These are phyloP conservation scores for Hypoxylon sp. DNA, from an alignment of 2,329 filamentous ascomycete species.

Conservation along the genomic window DNA sequence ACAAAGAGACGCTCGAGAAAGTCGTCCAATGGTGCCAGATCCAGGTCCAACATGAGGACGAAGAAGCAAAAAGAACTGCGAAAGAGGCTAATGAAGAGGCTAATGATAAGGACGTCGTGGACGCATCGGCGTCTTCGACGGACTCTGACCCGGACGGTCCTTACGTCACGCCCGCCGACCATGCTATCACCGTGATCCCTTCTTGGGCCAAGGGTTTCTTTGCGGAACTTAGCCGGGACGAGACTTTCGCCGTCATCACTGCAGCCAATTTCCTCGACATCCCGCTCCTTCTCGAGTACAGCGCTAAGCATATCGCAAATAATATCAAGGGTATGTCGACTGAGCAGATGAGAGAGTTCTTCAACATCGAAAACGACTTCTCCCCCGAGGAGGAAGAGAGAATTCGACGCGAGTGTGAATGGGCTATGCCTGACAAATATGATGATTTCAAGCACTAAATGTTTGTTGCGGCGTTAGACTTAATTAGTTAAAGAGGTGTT, in stretches of 20 bases:
- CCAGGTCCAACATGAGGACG: slow-evolving; percentile 72
- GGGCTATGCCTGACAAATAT: slow-evolving; percentile 65
- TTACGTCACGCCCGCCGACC: too few species aligned
- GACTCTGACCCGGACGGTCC: too few species aligned
- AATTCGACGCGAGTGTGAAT: slow-evolving; percentile 88
- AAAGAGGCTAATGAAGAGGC: neutral
- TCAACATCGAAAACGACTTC: slow-evolving; percentile 99
- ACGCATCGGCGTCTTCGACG: too few species aligned
- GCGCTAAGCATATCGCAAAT: slow-evolving; percentile 97
- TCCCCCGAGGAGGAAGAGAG: slow-evolving; percentile 97
- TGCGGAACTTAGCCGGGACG: slow-evolving; percentile 67
- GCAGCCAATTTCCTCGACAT: slow-evolving; percentile 98
- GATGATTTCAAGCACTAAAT: neutral
- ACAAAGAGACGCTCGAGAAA: slow-evolving; percentile 90
- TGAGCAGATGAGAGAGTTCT: slow-evolving; percentile 97
- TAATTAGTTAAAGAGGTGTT: neutral
- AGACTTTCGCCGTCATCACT: slow-evolving; percentile 98
- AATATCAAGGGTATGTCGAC: slow-evolving; percentile 99
- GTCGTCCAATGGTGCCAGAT: slow-evolving; percentile 97
- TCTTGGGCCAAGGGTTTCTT: slow-evolving; percentile 13
- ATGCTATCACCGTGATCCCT: neutral
- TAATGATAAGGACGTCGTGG: too few species aligned
- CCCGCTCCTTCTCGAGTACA: slow-evolving; percentile 93
- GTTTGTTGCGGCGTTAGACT: neutral
- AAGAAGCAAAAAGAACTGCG: neutral